These are phyloP conservation scores for Oleoguttula mirabilis DNA, from an alignment of 495 filamentous ascomycete species.

Conservation along the genomic window DNA sequence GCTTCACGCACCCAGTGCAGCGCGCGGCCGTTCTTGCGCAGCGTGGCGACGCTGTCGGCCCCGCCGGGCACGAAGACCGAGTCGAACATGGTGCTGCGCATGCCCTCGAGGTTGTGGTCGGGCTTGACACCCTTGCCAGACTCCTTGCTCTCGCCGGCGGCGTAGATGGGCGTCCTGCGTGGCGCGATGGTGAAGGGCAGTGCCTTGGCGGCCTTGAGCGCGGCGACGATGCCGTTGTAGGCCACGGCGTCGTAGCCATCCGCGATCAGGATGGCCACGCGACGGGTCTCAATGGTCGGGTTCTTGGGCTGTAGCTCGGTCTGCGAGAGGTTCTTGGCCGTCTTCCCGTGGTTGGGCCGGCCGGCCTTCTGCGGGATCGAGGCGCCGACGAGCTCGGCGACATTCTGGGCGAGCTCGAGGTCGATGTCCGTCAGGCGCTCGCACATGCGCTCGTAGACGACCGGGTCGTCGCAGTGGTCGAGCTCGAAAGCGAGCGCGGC, in stretches of 20 bases:
- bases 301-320: slow-evolving; percentile 48
- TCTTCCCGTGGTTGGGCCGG: slow-evolving; percentile 53
- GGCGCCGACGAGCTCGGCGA: slow-evolving; percentile 58
- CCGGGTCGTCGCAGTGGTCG: slow-evolving; percentile 75
- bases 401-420: slow-evolving; percentile 54
- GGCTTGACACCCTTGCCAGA: slow-evolving; percentile 46
- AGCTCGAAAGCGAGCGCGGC: slow-evolving; percentile 72
- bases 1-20: slow-evolving; percentile 77
- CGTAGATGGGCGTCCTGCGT: slow-evolving; percentile 46
- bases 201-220: slow-evolving; percentile 48
- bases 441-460: slow-evolving; percentile 64
- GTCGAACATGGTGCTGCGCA: slow-evolving; percentile 80
- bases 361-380: slow-evolving; percentile 40
- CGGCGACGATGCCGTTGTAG: slow-evolving; percentile 51
- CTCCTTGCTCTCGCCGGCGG: slow-evolving; percentile 38
- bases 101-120: slow-evolving; percentile 71
- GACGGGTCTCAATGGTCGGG: slow-evolving; percentile 58
- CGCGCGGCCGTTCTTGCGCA: slow-evolving; percentile 62
- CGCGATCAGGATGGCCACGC: slow-evolving; percentile 66
- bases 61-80: slow-evolving; percentile 71
- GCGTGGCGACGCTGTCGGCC: slow-evolving; percentile 42
- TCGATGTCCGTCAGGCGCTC: slow-evolving; percentile 63
- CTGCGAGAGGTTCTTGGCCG: slow-evolving; percentile 54
- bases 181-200: slow-evolving; percentile 62
- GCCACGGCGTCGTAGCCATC: slow-evolving; percentile 65